Evolutionary conservation across 306 rosid species (phyloP), one percentile per base, ranked within the genome.

Genomic region (Trifolium dubium): DNA sequence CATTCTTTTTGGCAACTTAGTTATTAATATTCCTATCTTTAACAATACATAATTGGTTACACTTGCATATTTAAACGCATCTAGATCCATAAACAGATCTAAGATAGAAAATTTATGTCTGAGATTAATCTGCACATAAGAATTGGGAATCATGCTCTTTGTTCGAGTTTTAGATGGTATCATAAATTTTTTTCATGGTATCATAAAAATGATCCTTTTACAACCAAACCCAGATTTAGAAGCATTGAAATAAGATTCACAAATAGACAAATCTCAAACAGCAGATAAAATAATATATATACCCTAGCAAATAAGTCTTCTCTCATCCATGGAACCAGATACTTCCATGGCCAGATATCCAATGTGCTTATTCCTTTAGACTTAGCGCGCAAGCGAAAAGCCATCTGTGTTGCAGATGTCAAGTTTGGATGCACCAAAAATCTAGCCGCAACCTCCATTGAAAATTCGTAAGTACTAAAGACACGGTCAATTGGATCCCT

Each of bases 331-430:
- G 97, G 99, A 81, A 95, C 99, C 78, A 92, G 88, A 82, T 90
- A 88, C 83, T 95, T 95, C 99, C 99, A 95, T 2, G 99, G 99
- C 99, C 99, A 95, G 66, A 95, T 92, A 83, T 90, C 98, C 77
- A 95, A 82, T 30, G 99, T 95, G 83, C 98, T 95, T 51, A 88
- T 86, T 83, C 96, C 98, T 64, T 49, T 88, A 32, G 84, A 34
- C 86, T 82, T 88, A 13, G 86, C 41, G 34, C 93, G 89, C 75
- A 95, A 1, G 73, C 83, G 90, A 46, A 47, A 64, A 39, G 99
- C 71, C 92, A 90, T 92, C 81, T 62, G 84, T 58, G 88, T 86
- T 34, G 88, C 96, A 72, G 99, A 95, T 66, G 92, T 90, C 77
- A 95, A 85, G 87, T 95, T 89, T 67, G 99, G 99, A 88, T 92